Percentiles rank a stretch among this genome's conserved stretches.
Evolutionary conservation across 306 rosid genomes (phyloP).

Genomic region (Inga leiocalycina): DNA sequence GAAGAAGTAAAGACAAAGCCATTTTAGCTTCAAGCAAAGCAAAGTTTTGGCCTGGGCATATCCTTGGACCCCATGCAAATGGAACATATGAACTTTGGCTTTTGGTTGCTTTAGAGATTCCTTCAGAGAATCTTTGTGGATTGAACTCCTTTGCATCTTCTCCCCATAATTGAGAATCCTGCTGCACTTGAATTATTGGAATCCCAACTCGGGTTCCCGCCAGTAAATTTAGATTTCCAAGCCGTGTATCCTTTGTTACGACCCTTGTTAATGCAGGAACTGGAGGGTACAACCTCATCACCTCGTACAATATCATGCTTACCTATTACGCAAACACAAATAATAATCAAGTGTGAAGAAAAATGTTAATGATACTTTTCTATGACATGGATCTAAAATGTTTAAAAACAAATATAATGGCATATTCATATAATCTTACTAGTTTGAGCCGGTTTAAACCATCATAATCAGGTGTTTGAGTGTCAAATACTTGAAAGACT

Average conservation of each 20-base stretch:
- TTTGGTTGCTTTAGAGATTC: neutral
- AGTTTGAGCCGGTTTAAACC: constrained; percentile 31
- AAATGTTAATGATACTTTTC: neutral
- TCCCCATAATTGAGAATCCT: neutral
- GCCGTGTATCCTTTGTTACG: neutral
- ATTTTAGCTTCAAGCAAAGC: constrained; percentile 48
- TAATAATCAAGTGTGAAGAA: neutral
- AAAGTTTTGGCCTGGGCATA: constrained; percentile 44
- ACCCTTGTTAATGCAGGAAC: too few species aligned
- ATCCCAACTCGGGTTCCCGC: neutral
- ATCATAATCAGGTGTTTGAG: constrained; percentile 27
- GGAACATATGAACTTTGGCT: neutral
- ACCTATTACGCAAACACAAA: neutral
- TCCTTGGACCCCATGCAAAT: neutral
- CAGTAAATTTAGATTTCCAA: neutral
- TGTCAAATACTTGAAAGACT: constrained; percentile 29
- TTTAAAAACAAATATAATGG: neutral
- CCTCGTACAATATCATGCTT: constrained; percentile 31
- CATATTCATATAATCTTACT: neutral
- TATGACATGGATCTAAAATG: neutral
- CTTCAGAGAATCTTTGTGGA: neutral
- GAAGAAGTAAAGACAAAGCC: constrained; percentile 40
- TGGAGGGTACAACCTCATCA: neutral
- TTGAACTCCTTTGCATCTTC: constrained; percentile 16
- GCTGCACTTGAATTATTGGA: neutral